phyloP scores from a whole-genome alignment of 1,284 basidiomycete species.

The Rhodotorula sp. region DNA sequence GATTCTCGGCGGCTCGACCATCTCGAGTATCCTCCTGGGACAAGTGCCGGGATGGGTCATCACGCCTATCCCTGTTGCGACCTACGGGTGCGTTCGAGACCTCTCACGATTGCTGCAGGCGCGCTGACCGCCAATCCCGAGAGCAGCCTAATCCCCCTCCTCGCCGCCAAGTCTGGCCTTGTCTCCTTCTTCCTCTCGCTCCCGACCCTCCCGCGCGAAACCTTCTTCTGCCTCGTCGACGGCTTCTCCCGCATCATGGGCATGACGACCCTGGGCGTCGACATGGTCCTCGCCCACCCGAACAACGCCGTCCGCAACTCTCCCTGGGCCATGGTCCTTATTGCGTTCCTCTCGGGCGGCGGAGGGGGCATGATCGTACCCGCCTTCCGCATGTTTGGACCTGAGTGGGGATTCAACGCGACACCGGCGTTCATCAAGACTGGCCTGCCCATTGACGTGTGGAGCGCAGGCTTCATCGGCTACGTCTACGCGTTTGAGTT shows the following conservation, averaged over 20 bases:
- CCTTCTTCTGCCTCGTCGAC: conserved; percentile 38
- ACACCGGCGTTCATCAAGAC: conserved; percentile 36
- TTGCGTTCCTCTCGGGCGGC: conserved; percentile 37
- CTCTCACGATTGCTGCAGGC: rapidly evolving
- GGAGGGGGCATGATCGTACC: conserved; percentile 40
- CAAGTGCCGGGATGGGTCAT: conserved; percentile 39
- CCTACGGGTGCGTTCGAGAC: conserved; percentile 27
- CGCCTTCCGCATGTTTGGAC: conserved; percentile 29
- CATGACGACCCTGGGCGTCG: conserved; percentile 42
- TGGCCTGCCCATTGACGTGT: conserved; percentile 35
- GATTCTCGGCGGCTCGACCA: conserved; percentile 38
- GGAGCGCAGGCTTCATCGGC: conserved; percentile 39
- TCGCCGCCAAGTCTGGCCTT: conserved; percentile 30
- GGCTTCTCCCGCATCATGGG: conserved; percentile 42
- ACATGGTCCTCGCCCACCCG: conserved; percentile 39
- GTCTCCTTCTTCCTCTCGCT: conserved; percentile 30
- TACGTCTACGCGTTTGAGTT: conserved; percentile 40
- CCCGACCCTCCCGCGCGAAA: conserved; percentile 37
- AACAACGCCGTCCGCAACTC: conserved; percentile 32
- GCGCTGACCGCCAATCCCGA: not conserved
- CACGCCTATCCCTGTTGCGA: conserved; percentile 37
- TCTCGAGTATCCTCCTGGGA: conserved; percentile 33
- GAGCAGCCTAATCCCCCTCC: conserved; percentile 32
- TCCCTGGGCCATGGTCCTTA: conserved; percentile 39
- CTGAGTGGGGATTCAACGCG: conserved; percentile 35